Base-by-base conservation (phyloP, 2,329 filamentous ascomycete species). In the Helotiales sp. region DNA sequence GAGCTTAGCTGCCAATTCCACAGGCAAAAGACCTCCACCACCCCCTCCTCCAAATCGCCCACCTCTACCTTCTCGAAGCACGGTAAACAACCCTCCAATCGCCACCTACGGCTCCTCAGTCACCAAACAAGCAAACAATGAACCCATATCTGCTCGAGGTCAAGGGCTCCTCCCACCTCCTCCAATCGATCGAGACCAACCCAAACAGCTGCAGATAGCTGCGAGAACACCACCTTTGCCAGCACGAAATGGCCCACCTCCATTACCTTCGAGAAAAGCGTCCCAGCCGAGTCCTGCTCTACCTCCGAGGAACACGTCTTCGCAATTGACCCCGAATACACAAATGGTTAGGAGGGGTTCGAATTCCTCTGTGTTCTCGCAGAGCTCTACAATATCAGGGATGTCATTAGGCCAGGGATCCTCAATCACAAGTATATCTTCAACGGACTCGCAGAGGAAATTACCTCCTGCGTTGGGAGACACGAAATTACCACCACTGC, bases 401-500 rank as follows among this genome's bases (percentile, higher is more conserved):
- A 68, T 81, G 22, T 85, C 83, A 1, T 62, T 82, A 40, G 77
- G 65, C 29, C 62, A 74, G 2, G 67, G 77, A 8, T 82, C 81
- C 49, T 62, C 60, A 1, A 74, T 74, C 22, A 77, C 80, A 0
- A 85, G 78, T 64, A 72, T 75, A 47, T 72, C 74, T 8, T 80
- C 81, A 1, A 70, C 72, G 10, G 62, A 70, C 2, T 61, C 71
- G 3, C 64, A 73, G n/a, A 60, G 82, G 59, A 83, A 79, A 53
- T 69, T 87, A 22, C 82, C 85, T 2, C 84, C 84, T 1, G 70
- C 79, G 0, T 76, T 83, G 48, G 82, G 84, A 52, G 76, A 80
- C 31, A 75, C 81, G n/a, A 81, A 78, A 50, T 73, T 87, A 10
- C 84, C 84, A 0, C 77, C 79, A 10, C 70, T 87, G 33, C 84